These are phyloP conservation scores for Epichloe sp. DNA, from an alignment of 2,329 filamentous ascomycete genomes.

Conservation along the genomic window DNA sequence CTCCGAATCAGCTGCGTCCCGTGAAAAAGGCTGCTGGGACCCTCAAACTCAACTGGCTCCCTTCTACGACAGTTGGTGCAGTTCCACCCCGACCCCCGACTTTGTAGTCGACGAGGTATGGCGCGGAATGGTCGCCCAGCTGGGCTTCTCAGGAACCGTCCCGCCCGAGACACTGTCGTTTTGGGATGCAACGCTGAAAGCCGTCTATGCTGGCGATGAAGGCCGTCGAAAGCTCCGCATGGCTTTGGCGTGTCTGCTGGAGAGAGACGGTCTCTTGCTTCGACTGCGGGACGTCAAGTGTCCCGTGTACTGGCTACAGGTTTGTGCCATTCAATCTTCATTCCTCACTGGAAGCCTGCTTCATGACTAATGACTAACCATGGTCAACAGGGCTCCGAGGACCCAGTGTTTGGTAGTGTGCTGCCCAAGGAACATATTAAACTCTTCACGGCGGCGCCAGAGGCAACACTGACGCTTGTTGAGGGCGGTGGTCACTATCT, in stretches of 20 bases:
- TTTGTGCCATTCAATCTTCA: conserved; percentile 11
- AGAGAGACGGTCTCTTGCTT: conserved; percentile 34
- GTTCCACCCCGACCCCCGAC: conserved; percentile 25
- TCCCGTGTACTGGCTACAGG: conserved; percentile 40
- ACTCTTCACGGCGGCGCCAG: conserved; percentile 32
- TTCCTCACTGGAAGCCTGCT: not conserved
- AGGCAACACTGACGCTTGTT: conserved; percentile 29
- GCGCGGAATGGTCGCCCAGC: conserved; percentile 28
- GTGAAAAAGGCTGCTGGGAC: conserved; percentile 36
- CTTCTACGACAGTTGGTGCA: conserved; percentile 30
- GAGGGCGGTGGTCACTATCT: conserved; percentile 36
- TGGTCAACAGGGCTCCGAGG: conserved; percentile 27
- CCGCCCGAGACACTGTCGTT: conserved; percentile 24
- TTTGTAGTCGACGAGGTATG: conserved; percentile 35
- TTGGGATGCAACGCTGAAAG: conserved; percentile 32
- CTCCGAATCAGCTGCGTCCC: conserved; percentile 33
- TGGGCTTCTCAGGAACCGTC: conserved; percentile 32
- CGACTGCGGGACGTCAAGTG: conserved; percentile 34
- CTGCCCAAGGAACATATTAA: conserved; percentile 35
- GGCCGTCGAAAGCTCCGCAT: conserved; percentile 35
- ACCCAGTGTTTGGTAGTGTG: conserved; percentile 27
- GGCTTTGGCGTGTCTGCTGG: conserved; percentile 29
- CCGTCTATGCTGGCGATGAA: conserved; percentile 35
- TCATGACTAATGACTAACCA: not conserved
- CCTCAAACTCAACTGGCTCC: conserved; percentile 26